Percentiles rank a stretch among this genome's conserved stretches.
Evolutionary conservation across 257 asterid genomes (phyloP).

Genomic region (Echium plantagineum): DNA sequence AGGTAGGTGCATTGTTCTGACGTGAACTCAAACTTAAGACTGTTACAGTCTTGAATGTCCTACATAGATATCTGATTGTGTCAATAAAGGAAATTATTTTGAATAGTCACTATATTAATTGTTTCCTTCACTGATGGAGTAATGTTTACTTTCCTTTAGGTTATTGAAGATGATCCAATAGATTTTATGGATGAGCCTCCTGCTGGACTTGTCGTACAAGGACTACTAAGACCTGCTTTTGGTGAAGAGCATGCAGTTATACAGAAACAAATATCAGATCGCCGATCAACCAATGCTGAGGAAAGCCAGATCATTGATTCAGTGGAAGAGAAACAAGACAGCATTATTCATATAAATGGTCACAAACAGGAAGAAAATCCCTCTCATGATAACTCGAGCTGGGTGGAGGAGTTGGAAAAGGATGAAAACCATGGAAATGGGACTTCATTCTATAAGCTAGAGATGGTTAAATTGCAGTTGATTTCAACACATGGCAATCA

Average conservation of each 20-base stretch:
- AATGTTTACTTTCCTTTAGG: slow-evolving; percentile 33
- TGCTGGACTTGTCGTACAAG: slow-evolving; percentile 84
- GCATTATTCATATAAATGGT: slow-evolving; percentile 41
- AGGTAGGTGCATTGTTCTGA: slow-evolving; percentile 23
- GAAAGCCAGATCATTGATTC: slow-evolving; percentile 16
- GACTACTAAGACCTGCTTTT: slow-evolving; percentile 83
- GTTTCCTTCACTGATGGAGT: slow-evolving; percentile 4
- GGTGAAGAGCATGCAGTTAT: slow-evolving; percentile 74
- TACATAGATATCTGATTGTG: not conserved
- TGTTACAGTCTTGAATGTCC: too few relatives aligned
- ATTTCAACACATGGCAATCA: slow-evolving; percentile 68
- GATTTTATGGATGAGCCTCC: slow-evolving; percentile 94
- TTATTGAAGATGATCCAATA: slow-evolving; percentile 67
- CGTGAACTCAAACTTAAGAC: too few relatives aligned
- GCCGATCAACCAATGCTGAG: slow-evolving; percentile 26
- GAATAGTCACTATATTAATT: not conserved
- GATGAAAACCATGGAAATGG: slow-evolving; percentile 59
- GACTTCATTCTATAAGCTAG: slow-evolving; percentile 83
- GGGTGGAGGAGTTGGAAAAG: slow-evolving; percentile 70
- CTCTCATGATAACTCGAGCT: slow-evolving; percentile 36
- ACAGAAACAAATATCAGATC: slow-evolving; percentile 53
- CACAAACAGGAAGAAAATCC: slow-evolving; percentile 40
- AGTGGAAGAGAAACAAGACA: slow-evolving; percentile 40
- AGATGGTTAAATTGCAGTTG: slow-evolving; percentile 71
- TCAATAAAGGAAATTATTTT: not conserved